Conservation (phyloP, 2,329 filamentous ascomycete genomes). For the Teratosphaeria destructans region DNA sequence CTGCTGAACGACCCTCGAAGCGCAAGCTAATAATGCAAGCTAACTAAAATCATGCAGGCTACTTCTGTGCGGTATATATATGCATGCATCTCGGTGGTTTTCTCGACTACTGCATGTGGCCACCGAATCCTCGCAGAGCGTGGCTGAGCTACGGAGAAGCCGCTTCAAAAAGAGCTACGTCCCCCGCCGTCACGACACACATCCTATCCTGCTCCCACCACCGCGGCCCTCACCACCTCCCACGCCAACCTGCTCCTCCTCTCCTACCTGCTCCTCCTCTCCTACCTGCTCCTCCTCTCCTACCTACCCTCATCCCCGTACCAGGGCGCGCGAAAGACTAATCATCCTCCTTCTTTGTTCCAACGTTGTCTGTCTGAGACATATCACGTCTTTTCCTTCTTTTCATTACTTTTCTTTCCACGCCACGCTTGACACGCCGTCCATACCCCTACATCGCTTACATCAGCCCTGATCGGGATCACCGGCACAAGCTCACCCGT, state of each 20-base stretch:
- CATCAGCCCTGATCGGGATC: slow-evolving; percentile 11
- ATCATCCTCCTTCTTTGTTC: slow-evolving; percentile 16
- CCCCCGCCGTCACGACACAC: slow-evolving; percentile 2
- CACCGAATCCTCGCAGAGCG: slow-evolving; percentile 5
- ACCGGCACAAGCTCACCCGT: slow-evolving; percentile 2
- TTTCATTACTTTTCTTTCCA: slow-evolving; percentile 11
- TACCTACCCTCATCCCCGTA: slow-evolving; percentile 8
- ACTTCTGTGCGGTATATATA: not conserved
- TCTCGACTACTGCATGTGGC: slow-evolving; percentile 10
- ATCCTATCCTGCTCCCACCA: slow-evolving; percentile 3
- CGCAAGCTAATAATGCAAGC: not conserved
- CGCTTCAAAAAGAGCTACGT: slow-evolving; percentile 2
- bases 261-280: slow-evolving; percentile 13
- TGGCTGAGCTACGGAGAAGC: not conserved
- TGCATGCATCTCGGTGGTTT: slow-evolving; percentile 6
- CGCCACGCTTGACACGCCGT: slow-evolving; percentile 9
- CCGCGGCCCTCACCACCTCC: slow-evolving; percentile 7
- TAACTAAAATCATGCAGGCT: not conserved
- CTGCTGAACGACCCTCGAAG: not conserved
- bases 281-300: slow-evolving; percentile 14
- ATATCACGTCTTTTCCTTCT: slow-evolving; percentile 18
- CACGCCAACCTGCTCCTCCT: slow-evolving; percentile 9
- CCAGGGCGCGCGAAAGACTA: slow-evolving; percentile 13
- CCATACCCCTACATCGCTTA: slow-evolving; percentile 19
- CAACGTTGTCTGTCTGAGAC: slow-evolving; percentile 11